Percentiles rank a stretch among this genome's conserved stretches.
These are phyloP conservation scores for Polysphondylium violaceum DNA, from an alignment of 78 protist genomes.

Conservation along the genomic window DNA sequence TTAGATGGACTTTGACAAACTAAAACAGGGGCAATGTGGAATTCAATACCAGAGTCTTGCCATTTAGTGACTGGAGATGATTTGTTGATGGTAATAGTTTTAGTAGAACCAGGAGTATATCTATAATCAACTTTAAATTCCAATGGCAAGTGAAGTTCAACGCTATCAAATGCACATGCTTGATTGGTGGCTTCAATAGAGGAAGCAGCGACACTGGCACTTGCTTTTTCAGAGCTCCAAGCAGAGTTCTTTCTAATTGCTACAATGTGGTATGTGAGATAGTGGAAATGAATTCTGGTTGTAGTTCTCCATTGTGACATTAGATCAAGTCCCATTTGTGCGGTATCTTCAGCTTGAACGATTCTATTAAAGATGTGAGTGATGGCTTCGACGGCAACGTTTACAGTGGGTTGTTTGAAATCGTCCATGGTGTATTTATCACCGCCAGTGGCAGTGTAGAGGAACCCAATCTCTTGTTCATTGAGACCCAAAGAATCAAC, in stretches of 20 bases:
- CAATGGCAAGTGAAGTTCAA: constrained; percentile 25
- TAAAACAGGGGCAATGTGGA: constrained; percentile 59
- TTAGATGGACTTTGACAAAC: constrained; percentile 74
- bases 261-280: constrained; percentile 64
- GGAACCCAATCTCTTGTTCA: constrained; percentile 73
- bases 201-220: constrained; percentile 63
- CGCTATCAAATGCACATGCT: constrained; percentile 56
- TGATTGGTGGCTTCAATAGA: constrained; percentile 58
- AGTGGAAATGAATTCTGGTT: constrained; percentile 81
- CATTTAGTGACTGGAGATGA: constrained; percentile 34
- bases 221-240: constrained; percentile 2
- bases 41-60: constrained; percentile 61
- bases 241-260: neutral
- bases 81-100: constrained; percentile 14
- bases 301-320: neutral
- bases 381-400: constrained; percentile 20
- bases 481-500: constrained; percentile 75
- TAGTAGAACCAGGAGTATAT: constrained; percentile 46
- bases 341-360: neutral
- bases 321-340: neutral
- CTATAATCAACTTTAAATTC: constrained; percentile 54
- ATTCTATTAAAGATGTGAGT: constrained; percentile 11
- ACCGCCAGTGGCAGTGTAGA: constrained; percentile 70
- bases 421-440: constrained; percentile 13
- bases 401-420: constrained; percentile 47